Conservation (phyloP, 192 early-diverging fungal genomes). For the Coemansia sp. region DNA sequence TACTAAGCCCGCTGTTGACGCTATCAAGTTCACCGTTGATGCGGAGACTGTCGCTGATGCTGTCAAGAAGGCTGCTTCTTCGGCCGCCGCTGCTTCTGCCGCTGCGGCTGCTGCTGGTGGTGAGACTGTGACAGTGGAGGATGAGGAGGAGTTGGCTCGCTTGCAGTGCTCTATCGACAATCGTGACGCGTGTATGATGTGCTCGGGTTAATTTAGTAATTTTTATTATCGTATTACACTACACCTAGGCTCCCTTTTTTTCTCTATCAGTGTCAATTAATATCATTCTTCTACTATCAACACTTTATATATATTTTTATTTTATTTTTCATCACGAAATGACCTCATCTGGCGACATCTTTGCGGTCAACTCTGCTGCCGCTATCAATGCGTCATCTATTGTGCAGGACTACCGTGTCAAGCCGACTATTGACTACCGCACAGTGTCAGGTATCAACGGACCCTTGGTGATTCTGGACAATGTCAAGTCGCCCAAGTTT, state of each 20-base stretch:
- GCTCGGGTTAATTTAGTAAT: constrained; percentile 64
- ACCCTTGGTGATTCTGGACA: constrained; percentile 97
- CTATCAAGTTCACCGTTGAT: constrained; percentile 99
- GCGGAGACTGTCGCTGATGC: constrained; percentile 58
- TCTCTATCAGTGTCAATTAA: constrained; percentile 1
- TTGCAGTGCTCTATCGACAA: constrained; percentile 93
- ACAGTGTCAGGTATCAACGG: constrained; percentile 98
- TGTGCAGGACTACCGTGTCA: constrained; percentile 52
- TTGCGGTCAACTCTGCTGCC: constrained; percentile 50
- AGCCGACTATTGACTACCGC: constrained; percentile 75
- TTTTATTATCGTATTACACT: neutral
- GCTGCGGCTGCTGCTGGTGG: constrained; percentile 34
- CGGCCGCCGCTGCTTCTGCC: constrained; percentile 26
- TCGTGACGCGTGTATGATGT: constrained; percentile 90
- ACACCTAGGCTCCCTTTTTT: neutral
- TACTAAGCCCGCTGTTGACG: constrained; percentile 93
- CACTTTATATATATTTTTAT: neutral
- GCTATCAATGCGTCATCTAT: constrained; percentile 54
- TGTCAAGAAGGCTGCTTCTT: constrained; percentile 41
- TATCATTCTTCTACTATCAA: neutral
- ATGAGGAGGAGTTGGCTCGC: constrained; percentile 66
- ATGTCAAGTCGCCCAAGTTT: constrained; percentile 98
- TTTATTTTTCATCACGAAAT: constrained; percentile 5
- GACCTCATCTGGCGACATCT: constrained; percentile 46
- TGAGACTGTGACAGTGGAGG: neutral